Percentiles rank a stretch among this genome's conserved stretches.
Conservation (phyloP, 106 monocot genomes). For the Amphibolis antarctica region DNA sequence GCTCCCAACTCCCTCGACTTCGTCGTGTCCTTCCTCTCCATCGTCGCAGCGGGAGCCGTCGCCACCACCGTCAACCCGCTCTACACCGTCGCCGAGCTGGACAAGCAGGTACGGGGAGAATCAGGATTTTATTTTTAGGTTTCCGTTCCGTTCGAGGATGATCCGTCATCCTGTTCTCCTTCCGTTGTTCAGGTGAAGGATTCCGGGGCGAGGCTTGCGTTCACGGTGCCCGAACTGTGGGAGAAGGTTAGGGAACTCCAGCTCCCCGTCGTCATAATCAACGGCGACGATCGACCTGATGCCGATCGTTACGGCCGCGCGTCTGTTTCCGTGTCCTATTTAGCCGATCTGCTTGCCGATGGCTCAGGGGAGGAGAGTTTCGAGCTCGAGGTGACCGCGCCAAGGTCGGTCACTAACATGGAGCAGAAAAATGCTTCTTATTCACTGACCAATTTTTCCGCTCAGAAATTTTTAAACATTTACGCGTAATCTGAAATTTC, state of each 20-base stretch:
- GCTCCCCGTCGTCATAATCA: conserved; percentile 24
- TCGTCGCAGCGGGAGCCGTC: conserved; percentile 51
- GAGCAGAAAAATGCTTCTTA: no score
- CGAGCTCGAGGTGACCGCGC: neutral
- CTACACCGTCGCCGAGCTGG: conserved; percentile 55
- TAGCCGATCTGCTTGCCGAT: neutral
- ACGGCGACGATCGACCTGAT: neutral
- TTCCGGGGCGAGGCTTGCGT: conserved; percentile 29
- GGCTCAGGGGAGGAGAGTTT: neutral
- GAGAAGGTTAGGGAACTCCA: conserved; percentile 29
- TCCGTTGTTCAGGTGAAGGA: conserved; percentile 7
- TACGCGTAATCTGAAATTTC: neutral
- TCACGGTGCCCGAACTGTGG: conserved; percentile 41
- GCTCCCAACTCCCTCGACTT: conserved; percentile 62
- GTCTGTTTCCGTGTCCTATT: neutral
- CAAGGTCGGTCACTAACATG: no score
- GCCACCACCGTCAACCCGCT: conserved; percentile 65
- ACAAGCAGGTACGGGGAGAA: conserved; percentile 38
- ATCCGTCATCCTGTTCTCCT: neutral
- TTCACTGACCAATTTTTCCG: neutral
- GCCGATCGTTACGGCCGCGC: neutral
- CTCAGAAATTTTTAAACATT: neutral
- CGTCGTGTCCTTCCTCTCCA: conserved; percentile 44
- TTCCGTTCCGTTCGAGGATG: neutral
- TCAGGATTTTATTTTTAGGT: neutral